phyloP scores from a whole-genome alignment of 1,284 basidiomycete species.

The Moesziomyces antarcticus region DNA sequence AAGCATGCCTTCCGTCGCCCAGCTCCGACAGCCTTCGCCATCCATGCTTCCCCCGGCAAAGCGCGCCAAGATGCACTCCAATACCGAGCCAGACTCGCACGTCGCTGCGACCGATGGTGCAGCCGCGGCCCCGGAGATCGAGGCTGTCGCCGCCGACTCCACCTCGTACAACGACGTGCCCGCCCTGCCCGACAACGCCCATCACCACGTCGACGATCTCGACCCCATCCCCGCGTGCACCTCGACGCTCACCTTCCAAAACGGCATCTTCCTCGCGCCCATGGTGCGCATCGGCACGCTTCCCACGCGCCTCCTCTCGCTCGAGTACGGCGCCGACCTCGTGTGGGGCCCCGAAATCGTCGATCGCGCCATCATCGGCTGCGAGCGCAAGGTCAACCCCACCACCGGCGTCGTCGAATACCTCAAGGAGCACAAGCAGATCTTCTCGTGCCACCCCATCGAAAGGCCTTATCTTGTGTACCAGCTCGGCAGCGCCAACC shows the following conservation, averaged over 20 bases:
- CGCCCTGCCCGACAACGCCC: slow-evolving; percentile 5
- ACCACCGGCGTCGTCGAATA: slow-evolving; percentile 89
- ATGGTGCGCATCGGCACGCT: slow-evolving; percentile 69
- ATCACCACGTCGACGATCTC: slow-evolving; percentile 30
- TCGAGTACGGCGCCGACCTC: slow-evolving; percentile 91
- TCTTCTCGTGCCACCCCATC: slow-evolving; percentile 92
- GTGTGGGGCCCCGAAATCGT: slow-evolving; percentile 98
- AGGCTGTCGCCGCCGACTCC: slow-evolving; percentile 39
- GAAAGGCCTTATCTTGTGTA: slow-evolving; percentile 72
- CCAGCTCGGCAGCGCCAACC: slow-evolving; percentile 91
- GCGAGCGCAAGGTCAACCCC: slow-evolving; percentile 85
- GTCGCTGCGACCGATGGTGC: too few relatives aligned
- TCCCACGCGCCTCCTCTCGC: slow-evolving; percentile 82
- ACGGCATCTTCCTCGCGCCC: slow-evolving; percentile 64
- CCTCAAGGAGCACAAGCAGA: slow-evolving; percentile 76
- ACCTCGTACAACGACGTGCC: slow-evolving; percentile 25
- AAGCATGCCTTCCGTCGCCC: slow-evolving; percentile 50
- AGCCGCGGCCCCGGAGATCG: slow-evolving; percentile 18
- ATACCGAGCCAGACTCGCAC: too few relatives aligned
- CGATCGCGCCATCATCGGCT: slow-evolving; percentile 92
- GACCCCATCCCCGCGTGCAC: slow-evolving; percentile 39
- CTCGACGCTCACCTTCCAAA: slow-evolving; percentile 29
- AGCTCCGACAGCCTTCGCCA: slow-evolving; percentile 26
- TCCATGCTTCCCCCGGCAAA: slow-evolving; percentile 44
- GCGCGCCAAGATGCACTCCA: slow-evolving; percentile 33